These are phyloP conservation scores for Corymbia maculata DNA, from an alignment of 345 rosid genomes.

Conservation along the genomic window DNA sequence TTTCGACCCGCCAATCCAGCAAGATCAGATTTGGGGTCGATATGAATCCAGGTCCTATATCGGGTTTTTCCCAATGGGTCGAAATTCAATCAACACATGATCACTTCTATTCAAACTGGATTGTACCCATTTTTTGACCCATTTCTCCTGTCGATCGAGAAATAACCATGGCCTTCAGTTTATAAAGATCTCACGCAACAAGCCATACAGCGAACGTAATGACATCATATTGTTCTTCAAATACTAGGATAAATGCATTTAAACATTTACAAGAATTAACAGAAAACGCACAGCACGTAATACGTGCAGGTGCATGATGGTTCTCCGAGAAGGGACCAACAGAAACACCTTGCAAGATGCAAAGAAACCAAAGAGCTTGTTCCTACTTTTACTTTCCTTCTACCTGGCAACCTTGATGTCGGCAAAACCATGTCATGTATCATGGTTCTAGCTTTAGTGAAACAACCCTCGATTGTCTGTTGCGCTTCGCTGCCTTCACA, in stretches of 20 bases:
- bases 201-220: neutral
- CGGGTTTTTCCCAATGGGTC: neutral
- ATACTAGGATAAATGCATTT: neutral
- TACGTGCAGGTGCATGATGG: neutral
- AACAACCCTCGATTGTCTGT: conserved; percentile 87
- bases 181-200: neutral
- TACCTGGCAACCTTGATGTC: neutral
- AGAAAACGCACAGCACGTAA: neutral
- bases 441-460: conserved; percentile 93
- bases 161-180: neutral
- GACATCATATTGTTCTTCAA: neutral
- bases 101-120: neutral
- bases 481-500: conserved; percentile 75
- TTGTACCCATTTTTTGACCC: neutral
- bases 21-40: neutral
- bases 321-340: neutral
- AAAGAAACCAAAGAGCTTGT: neutral
- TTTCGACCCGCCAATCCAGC: neutral
- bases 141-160: neutral
- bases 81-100: neutral
- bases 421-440: conserved; percentile 12
- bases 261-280: neutral
- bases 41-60: neutral
- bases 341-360: neutral
- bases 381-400: neutral